Conservation (phyloP, 169 alveolate genomes). For the Plasmodium ovale region DNA sequence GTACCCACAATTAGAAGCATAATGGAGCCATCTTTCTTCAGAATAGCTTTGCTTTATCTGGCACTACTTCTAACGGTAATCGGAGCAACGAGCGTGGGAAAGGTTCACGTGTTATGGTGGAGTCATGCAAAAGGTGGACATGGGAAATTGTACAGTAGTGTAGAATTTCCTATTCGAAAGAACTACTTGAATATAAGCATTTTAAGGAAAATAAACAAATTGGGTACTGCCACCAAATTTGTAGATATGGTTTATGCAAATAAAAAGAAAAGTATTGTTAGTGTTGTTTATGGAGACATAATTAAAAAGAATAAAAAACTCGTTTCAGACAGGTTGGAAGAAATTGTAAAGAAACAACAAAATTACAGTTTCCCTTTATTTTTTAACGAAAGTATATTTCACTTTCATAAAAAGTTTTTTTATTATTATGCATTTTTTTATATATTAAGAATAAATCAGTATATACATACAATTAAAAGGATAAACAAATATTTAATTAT, state of each 20-base stretch:
- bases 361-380: conserved; percentile 3
- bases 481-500: conserved; percentile 9
- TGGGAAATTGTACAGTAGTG: too few relatives aligned
- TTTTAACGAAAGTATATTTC: conserved; percentile 21
- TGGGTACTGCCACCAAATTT: background rate
- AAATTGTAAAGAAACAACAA: conserved; percentile 52
- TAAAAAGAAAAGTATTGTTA: conserved; percentile 40
- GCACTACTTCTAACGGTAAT: background rate
- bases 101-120: background rate
- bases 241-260: conserved; percentile 19
- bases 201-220: conserved; percentile 8
- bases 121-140: background rate
- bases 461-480: conserved; percentile 5
- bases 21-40: conserved; percentile 3
- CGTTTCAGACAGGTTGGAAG: conserved; percentile 4
- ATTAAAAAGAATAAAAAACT: conserved; percentile 26
- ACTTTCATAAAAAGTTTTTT: conserved; percentile 36
- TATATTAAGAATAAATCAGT: conserved; percentile 6
- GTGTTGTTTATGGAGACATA: conserved; percentile 33
- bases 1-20: too few relatives aligned
- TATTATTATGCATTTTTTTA: conserved; percentile 19
- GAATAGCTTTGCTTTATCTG: background rate
- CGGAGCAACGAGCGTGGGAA: conserved; percentile 1
- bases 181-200: conserved; percentile 2
- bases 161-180: background rate